Base-by-base conservation (phyloP, 1,284 basidiomycete genomes). In the Tylopilus sp. region DNA sequence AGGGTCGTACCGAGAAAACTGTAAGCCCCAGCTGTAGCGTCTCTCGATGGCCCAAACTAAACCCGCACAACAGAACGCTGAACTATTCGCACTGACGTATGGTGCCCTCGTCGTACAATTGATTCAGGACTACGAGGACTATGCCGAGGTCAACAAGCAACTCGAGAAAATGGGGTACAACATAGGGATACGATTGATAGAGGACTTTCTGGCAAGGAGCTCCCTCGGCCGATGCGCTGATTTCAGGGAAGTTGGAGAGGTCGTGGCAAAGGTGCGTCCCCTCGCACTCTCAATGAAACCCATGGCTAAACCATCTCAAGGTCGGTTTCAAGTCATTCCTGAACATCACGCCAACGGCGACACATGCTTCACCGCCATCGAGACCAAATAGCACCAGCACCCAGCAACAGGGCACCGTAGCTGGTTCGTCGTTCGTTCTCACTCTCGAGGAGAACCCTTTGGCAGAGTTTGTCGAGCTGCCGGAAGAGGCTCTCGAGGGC, bases 311-410 rank as follows among this genome's bases (percentile, higher is more conserved):
- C 36, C 15, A 12, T 28, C 9, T 9, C 38, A 59, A 95, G 91
- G 90, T 99, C 59, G 96, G 94, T n/a, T 99, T 99, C 79, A 97
- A 97, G 71, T 88, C 93, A 12, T 99, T 99, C 70, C 75, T 99
- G 49, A 97, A 97, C 67, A 89, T 98, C 59, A 86, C 88, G 0
- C 96, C 96, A 0, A 77, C 73, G 26, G 80, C 98, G 44, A 80
- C 84, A 8, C 92, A 95, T 60, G 72, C 77, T 11, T 69, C 69
- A 28, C 73, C 77, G 2, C 68, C 77, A 11, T 64, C 72, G 43
- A 71, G 74, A 55, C 72, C 73, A 24, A 74, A 69, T 46, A 76
- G 73, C 49, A 61, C 61, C 46, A 76, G 73, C 49, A 61, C 61
- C 12, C 58, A 66, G 62, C 55, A 73, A 71, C 49, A 65, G 63